These are phyloP conservation scores for Microdochium nivale DNA, from an alignment of 2,329 filamentous ascomycete genomes.

Conservation along the genomic window DNA sequence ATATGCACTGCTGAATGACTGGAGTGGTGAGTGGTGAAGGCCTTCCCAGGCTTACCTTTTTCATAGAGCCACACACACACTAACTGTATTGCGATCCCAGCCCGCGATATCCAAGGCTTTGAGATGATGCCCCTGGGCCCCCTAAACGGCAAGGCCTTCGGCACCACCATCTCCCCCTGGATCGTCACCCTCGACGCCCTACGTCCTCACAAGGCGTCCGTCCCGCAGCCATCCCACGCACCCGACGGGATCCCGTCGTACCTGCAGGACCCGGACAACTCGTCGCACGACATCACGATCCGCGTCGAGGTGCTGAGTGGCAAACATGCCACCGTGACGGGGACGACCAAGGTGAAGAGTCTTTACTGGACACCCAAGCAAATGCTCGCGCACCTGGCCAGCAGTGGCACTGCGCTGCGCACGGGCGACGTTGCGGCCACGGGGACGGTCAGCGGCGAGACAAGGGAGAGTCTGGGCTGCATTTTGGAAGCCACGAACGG, in stretches of 20 bases:
- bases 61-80: too few relatives aligned
- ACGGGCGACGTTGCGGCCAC: conserved; percentile 32
- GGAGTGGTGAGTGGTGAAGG: conserved; percentile 39
- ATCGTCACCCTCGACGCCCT: conserved; percentile 51
- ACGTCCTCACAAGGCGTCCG: conserved; percentile 39
- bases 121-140: conserved; percentile 56
- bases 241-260: conserved; percentile 21
- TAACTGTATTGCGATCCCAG: too few relatives aligned
- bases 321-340: conserved; percentile 14
- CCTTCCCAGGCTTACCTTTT: too few relatives aligned
- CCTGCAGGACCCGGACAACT: conserved; percentile 19
- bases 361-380: conserved; percentile 30
- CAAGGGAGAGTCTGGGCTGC: conserved; percentile 25
- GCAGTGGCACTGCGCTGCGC: conserved; percentile 25
- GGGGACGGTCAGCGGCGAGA: conserved; percentile 29
- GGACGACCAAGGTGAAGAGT: conserved; percentile 17
- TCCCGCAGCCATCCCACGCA: conserved; percentile 20
- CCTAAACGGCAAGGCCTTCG: conserved; percentile 52
- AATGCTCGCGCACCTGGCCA: conserved; percentile 25
- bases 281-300: conserved; percentile 24
- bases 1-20: conserved; percentile 54
- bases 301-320: conserved; percentile 17
- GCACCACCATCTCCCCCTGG: conserved; percentile 53
- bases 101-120: conserved; percentile 51
- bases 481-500: conserved; percentile 29